Evolutionary conservation across 2,329 filamentous ascomycete genomes (phyloP).

Genomic region (Monilinia fructigena): DNA sequence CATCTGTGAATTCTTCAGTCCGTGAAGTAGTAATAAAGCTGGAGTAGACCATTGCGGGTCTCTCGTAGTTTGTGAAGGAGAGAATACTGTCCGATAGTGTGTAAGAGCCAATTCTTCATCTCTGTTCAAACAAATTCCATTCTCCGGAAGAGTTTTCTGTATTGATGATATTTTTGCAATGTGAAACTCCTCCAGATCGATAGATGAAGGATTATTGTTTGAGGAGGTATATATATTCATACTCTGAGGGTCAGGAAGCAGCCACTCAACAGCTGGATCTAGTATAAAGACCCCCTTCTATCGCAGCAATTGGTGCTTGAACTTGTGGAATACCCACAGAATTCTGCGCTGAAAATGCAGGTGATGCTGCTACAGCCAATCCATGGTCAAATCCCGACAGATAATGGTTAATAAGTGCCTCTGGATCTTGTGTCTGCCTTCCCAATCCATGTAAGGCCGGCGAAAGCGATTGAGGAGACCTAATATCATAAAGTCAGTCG

Average conservation of each 20-base stretch:
- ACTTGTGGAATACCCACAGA: not conserved
- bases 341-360: not conserved
- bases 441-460: not conserved
- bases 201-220: not conserved
- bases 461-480: constrained; percentile 31
- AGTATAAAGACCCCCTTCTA: not conserved
- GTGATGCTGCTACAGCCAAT: not conserved
- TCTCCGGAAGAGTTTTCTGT: not conserved
- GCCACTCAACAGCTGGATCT: not conserved
- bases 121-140: not conserved
- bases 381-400: constrained; percentile 1
- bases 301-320: not conserved
- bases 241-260: not conserved
- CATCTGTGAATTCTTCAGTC: constrained; percentile 33
- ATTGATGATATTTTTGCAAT: not conserved
- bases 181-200: not conserved
- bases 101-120: constrained; percentile 22
- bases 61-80: constrained; percentile 25
- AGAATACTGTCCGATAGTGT: constrained; percentile 23
- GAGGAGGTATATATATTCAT: not conserved
- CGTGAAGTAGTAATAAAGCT: constrained; percentile 46
- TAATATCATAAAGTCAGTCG: too few species aligned
- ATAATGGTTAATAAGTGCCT: not conserved
- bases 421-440: not conserved
- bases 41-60: constrained; percentile 24